Conservation (phyloP, 2,329 filamentous ascomycete species). For the Epichloe gansuensis region DNA sequence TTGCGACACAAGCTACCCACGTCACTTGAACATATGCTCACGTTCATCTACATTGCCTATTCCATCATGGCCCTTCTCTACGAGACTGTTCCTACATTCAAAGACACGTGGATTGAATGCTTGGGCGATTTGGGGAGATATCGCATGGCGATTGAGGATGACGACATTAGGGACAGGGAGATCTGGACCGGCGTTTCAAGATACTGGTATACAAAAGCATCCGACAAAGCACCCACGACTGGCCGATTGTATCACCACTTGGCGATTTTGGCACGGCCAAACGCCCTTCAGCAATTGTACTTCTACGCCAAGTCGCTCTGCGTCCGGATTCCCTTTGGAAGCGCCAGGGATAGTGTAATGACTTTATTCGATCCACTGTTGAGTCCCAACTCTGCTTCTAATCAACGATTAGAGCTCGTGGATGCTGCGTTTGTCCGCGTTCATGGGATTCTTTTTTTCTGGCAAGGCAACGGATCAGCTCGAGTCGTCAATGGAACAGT, state of each 20-base stretch:
- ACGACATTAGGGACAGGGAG: conserved; percentile 61
- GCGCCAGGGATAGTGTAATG: conserved; percentile 57
- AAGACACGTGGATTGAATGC: conserved; percentile 89
- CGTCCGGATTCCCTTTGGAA: conserved; percentile 52
- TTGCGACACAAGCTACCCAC: conserved; percentile 61
- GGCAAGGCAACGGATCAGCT: conserved; percentile 35
- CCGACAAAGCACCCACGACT: conserved; percentile 60
- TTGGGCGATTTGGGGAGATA: conserved; percentile 78
- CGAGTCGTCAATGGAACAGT: conserved; percentile 31
- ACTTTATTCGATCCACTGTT: conserved; percentile 54
- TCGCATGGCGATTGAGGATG: conserved; percentile 80
- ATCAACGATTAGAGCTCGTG: conserved; percentile 22
- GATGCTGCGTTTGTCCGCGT: conserved; percentile 51
- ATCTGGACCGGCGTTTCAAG: conserved; percentile 70
- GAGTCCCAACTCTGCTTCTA: conserved; percentile 15
- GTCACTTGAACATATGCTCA: conserved; percentile 78
- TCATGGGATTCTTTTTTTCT: conserved; percentile 55
- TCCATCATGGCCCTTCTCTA: conserved; percentile 80
- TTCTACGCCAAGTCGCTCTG: conserved; percentile 62
- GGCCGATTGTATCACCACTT: conserved; percentile 82
- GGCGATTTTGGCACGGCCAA: conserved; percentile 62
- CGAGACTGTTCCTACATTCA: conserved; percentile 72
- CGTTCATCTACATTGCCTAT: conserved; percentile 81
- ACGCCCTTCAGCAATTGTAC: conserved; percentile 58
- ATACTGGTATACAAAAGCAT: conserved; percentile 76